These are phyloP conservation scores for Zygosaccharomyces rouxii DNA, from an alignment of 805 yeast species.

Conservation along the genomic window DNA sequence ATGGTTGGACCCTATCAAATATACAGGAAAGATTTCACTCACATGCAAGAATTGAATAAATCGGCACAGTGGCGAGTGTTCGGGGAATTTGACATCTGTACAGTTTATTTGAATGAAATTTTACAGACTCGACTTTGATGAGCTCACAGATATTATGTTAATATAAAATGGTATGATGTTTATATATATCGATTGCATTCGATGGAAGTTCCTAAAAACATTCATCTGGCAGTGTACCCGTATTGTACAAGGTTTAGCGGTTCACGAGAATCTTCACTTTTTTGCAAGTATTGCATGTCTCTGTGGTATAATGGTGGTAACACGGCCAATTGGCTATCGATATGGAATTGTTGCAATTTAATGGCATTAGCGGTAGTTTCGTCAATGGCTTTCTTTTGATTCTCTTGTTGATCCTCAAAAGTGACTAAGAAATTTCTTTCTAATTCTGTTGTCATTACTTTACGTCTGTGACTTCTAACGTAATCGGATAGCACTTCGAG, in stretches of 20 bases:
- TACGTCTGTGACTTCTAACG: constrained; percentile 5
- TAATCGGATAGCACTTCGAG: constrained; percentile 11
- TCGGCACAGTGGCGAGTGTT: constrained; percentile 9
- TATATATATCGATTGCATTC: not conserved
- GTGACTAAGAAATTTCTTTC: constrained; percentile 9
- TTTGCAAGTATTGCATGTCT: constrained; percentile 5
- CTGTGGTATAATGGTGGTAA: not conserved
- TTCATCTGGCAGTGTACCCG: constrained; percentile 1
- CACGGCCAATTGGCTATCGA: not conserved
- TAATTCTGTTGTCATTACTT: constrained; percentile 10
- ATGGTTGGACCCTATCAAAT: constrained; percentile 6
- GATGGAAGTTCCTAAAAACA: too few relatives aligned
- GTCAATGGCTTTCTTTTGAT: not conserved
- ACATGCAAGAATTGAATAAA: constrained; percentile 10
- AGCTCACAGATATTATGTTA: not conserved
- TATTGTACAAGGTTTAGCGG: constrained; percentile 2
- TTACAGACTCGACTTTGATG: constrained; percentile 22
- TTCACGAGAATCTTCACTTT: not conserved
- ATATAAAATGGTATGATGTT: not conserved
- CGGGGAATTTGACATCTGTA: constrained; percentile 25
- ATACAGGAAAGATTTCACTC: constrained; percentile 16
- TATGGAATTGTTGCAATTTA: not conserved
- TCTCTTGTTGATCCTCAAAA: constrained; percentile 1
- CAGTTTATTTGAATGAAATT: constrained; percentile 27
- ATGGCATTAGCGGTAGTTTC: constrained; percentile 1